Conservation (phyloP, 2,329 filamentous ascomycete species). For the Monosporascus cannonballus region DNA sequence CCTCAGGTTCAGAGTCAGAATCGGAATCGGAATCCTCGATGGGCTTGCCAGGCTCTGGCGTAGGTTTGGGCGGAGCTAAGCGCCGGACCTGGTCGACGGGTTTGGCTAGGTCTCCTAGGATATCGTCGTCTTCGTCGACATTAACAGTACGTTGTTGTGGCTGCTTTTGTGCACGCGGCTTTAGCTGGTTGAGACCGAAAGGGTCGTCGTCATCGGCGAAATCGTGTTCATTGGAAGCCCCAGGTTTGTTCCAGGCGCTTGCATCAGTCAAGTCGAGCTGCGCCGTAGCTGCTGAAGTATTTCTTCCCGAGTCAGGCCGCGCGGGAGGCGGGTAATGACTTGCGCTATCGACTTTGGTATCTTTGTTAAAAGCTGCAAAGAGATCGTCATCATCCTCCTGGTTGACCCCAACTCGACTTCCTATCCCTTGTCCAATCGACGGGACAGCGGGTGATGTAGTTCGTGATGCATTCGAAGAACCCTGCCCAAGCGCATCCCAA, state of each 20-base stretch:
- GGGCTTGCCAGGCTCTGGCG: constrained; percentile 47
- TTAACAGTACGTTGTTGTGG: constrained; percentile 17
- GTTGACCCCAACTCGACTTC: constrained; percentile 20
- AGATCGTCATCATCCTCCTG: constrained; percentile 49
- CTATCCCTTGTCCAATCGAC: constrained; percentile 22
- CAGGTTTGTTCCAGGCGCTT: constrained; percentile 43
- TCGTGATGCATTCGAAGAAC: constrained; percentile 41
- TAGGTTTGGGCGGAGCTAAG: constrained; percentile 34
- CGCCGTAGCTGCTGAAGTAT: constrained; percentile 38
- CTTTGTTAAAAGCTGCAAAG: constrained; percentile 61
- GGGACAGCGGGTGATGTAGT: constrained; percentile 37
- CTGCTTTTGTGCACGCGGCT: constrained; percentile 29
- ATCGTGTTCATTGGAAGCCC: constrained; percentile 23
- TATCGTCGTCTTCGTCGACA: constrained; percentile 54
- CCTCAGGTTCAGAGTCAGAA: constrained; percentile 37
- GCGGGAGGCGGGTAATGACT: constrained; percentile 57
- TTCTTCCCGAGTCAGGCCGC: constrained; percentile 31
- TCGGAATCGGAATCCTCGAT: constrained; percentile 46
- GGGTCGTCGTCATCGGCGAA: constrained; percentile 70
- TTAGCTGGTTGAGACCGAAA: constrained; percentile 70
- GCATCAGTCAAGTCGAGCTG: constrained; percentile 48
- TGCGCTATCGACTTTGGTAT: constrained; percentile 61
- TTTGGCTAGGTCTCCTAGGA: constrained; percentile 57
- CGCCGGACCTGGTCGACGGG: constrained; percentile 59
- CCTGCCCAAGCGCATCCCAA: constrained; percentile 64